Conservation (phyloP, 1,284 basidiomycete species). For the Retiboletus flavoniger region DNA sequence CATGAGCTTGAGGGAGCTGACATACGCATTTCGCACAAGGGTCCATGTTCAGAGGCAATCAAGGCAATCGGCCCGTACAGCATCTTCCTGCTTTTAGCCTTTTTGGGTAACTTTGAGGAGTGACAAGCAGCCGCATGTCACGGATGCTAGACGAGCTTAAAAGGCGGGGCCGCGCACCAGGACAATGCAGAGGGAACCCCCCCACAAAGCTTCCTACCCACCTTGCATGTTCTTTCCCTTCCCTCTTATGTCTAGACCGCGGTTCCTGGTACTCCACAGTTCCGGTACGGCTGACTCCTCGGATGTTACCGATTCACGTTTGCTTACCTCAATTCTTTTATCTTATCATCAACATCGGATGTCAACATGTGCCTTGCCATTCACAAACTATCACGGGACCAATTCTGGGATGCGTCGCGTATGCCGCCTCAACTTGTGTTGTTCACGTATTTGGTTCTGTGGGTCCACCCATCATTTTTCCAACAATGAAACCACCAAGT, state of each 20-base stretch:
- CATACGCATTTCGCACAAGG: slow-evolving; percentile 30
- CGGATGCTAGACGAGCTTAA: slow-evolving; percentile 21
- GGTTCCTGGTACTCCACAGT: not conserved
- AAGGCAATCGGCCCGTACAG: slow-evolving; percentile 15
- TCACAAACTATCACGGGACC: slow-evolving; percentile 14
- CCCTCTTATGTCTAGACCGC: not conserved
- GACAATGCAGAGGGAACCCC: slow-evolving; percentile 9
- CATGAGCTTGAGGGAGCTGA: slow-evolving; percentile 27
- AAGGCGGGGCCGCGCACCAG: slow-evolving; percentile 18
- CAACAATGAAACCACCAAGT: slow-evolving; percentile 30
- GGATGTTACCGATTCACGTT: slow-evolving; percentile 18
- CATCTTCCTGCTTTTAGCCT: slow-evolving; percentile 21
- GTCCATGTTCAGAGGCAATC: slow-evolving; percentile 29
- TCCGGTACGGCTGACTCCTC: slow-evolving; percentile 12
- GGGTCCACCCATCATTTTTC: slow-evolving; percentile 33
- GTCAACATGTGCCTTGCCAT: not conserved
- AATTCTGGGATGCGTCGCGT: slow-evolving; percentile 16
- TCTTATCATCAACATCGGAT: slow-evolving; percentile 17
- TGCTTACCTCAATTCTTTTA: slow-evolving; percentile 22
- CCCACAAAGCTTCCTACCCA: not conserved
- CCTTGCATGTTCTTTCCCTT: slow-evolving; percentile 13
- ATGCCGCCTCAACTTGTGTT: slow-evolving; percentile 20
- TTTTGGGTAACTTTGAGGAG: slow-evolving; percentile 26
- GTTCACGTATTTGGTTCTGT: slow-evolving; percentile 33
- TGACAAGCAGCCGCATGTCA: slow-evolving; percentile 19